Base-by-base conservation (phyloP, 1,139 yeast species). In the Geotrichum cucujoidarum region DNA sequence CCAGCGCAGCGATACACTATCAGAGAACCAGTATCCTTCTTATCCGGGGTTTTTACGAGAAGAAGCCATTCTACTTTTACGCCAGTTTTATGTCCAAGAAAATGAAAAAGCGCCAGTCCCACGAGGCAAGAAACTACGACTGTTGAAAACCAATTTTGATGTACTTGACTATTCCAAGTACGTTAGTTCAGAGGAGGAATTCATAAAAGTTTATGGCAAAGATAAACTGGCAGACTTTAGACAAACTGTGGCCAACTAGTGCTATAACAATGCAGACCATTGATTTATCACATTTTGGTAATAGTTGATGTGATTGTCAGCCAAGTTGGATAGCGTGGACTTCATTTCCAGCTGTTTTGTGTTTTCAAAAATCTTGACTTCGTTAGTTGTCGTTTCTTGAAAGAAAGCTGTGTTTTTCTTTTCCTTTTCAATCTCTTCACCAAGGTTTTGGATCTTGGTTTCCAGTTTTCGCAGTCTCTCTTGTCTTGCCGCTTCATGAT, bases 101-200 rank as follows among this genome's bases (percentile, higher is more conserved):
- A 92, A 92, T 65, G 81, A 77, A 37, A 75, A 81, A 45, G 95
- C 97, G 0, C 98, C 98, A 0, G 74, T 67, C 21, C 94, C 95
- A 1, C 79, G 85, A 57, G 69, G 76, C 24, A 89, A 89, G 63
- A 83, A 83, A 66, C 81, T 83, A 52, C 75, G 95, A 50, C 78
- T 75, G n/a, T 72, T 92, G 40, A 89, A 87, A 45, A 72, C 73
- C 22, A 78, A 74, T 24, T 83, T 83, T 52, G 92, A 94, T 0
- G 68, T 70, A 0, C 67, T 83, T 27, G 68, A 72, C 24, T 79
- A 80, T 69, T 57, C 64, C 0, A 63, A 69, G 27, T 82, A 76
- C 56, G 59, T 83, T 11, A 61, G 55, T 4, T 53, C 72, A 1
- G 60, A 66, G 43, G 68, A 68, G 0, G 75, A 74, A 45, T 83